phyloP scores from a whole-genome alignment of 2,329 filamentous ascomycete species.

The Aaosphaeria arxii region DNA sequence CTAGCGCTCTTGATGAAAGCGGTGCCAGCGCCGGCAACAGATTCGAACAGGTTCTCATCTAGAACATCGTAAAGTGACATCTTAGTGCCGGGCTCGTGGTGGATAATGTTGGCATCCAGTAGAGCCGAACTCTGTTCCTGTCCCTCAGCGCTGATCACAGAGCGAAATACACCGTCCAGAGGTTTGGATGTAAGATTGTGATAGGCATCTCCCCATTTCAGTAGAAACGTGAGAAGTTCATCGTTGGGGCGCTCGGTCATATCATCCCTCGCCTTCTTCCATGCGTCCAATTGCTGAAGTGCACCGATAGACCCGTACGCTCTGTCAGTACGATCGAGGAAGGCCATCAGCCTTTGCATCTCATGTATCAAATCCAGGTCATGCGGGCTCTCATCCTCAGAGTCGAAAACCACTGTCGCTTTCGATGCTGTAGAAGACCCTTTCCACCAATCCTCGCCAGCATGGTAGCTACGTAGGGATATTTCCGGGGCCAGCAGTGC shows the following conservation, averaged over 20 bases:
- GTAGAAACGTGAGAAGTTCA: conserved; percentile 45
- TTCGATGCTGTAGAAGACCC: conserved; percentile 51
- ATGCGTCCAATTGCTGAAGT: conserved; percentile 44
- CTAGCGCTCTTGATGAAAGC: conserved; percentile 38
- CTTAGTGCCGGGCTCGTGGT: conserved; percentile 15
- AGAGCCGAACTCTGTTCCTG: conserved; percentile 21
- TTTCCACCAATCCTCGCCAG: conserved; percentile 61
- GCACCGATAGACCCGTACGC: conserved; percentile 57
- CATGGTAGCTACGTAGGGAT: conserved; percentile 50
- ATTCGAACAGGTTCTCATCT: conserved; percentile 47
- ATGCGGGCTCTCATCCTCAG: conserved; percentile 23
- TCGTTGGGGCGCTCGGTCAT: conserved; percentile 31
- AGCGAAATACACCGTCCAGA: conserved; percentile 44
- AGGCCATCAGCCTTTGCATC: conserved; percentile 60
- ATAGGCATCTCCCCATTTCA: conserved; percentile 49
- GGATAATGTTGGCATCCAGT: conserved; percentile 24
- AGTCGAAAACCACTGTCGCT: conserved; percentile 47
- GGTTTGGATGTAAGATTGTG: conserved; percentile 40
- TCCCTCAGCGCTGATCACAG: conserved; percentile 35
- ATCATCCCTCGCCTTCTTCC: conserved; percentile 21
- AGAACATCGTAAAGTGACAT: conserved; percentile 54
- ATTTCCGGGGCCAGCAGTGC: conserved; percentile 51
- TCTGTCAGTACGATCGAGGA: conserved; percentile 56
- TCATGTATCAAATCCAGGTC: conserved; percentile 52
- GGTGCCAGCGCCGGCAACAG: conserved; percentile 10